Evolutionary conservation across 2,329 filamentous ascomycete genomes (phyloP), one percentile per base, ranked within the genome.

Genomic region (Fusarium pseudonygamai): DNA sequence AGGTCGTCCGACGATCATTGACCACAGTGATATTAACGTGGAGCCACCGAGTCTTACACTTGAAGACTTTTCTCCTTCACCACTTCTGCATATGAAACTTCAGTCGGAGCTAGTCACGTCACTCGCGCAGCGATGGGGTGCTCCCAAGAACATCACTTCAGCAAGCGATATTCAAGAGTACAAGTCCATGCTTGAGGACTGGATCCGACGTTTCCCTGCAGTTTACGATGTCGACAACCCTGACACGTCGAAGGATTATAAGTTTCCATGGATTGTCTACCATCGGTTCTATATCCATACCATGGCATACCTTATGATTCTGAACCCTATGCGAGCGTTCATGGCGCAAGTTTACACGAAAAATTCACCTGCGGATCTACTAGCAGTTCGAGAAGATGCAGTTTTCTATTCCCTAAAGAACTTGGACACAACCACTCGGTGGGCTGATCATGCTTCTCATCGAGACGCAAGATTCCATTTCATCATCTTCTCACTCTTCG

Each of bases 401-500:
- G 75, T 88, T 8, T 79, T 84, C 14, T 82, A 84, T 47, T 81
- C 83, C 2, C 72, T 87, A 6, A 83, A 81, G 18, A 73, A 87
- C 11, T 78, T 88, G 36, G 75, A 79, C 10, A 81, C 82, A 1
- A 80, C 84, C 12, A 81, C 79, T 6, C 70, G 77, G 32, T 82
- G 87, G 55, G 84, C 85, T 47, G 80, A 85, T 11, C 81, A 83
- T 28, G 81, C 84, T 40, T 83, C 82, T 14, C 84, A 84, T 1
- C 80, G 84, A 34, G 85, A 87, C 39, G 83, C 84, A 6, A 84
- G 86, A 30, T 85, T 87, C 39, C 85, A 88, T 65, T 83, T 87
- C 58, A 85, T 86, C 22, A 84, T 86, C 1, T 89, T 88, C 59
- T 81, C 83, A 8, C 82, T 87, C 32, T 88, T 88, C 61, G 86